Evolutionary conservation across 352 stramenopile species (phyloP), one percentile per base, ranked within the genome.

Genomic region (Blastocystis sp.): DNA sequence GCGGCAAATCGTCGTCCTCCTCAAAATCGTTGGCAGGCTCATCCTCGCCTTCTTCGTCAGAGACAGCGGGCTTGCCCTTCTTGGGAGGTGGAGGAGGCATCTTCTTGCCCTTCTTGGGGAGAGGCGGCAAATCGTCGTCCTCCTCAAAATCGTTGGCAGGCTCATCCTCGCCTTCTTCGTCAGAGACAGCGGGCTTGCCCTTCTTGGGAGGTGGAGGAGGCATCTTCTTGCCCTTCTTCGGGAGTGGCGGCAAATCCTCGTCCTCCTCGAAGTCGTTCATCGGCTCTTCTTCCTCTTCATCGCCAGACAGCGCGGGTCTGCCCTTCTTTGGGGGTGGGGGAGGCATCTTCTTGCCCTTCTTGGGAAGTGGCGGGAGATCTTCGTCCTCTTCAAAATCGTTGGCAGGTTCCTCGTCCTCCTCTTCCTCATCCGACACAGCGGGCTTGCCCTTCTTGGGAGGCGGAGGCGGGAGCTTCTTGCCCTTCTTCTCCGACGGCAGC

Each of bases 201-300:
- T 65, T 65, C 21, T 26, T 33, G 24, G 71, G 71, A 24, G 65
- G 65, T 16, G 74, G 74, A 59, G 74, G 74, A 12, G 60, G 74
- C 35, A 74, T 35, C 35, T 66, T 66, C 51, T 85, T 85, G 4
- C 74, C 74, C 74, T 85, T 85, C 74, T 85, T 85, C 50, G 74
- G 74, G 3, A 66, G 45, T 0, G 19, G 19, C 21, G 24, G n/a
- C 1, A 51, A 3, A 16, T 85, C 74, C 33, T 85, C 74, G 50
- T 67, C 51, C 0, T 85, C 74, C 37, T 85, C 74, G 61, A 51
- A 70, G 19, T 69, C 74, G 29, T 69, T 69, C 74, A 55, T 66
- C 1, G 74, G 74, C 13, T 12, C 26, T 2, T 26, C 16, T 0
- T 69, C 74, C 0, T 85, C 74, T n/a, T 81, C 71, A 1, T 61